These are phyloP conservation scores for Cinnamomum chago DNA, from an alignment of 164 flowering plant species.

Conservation along the genomic window DNA sequence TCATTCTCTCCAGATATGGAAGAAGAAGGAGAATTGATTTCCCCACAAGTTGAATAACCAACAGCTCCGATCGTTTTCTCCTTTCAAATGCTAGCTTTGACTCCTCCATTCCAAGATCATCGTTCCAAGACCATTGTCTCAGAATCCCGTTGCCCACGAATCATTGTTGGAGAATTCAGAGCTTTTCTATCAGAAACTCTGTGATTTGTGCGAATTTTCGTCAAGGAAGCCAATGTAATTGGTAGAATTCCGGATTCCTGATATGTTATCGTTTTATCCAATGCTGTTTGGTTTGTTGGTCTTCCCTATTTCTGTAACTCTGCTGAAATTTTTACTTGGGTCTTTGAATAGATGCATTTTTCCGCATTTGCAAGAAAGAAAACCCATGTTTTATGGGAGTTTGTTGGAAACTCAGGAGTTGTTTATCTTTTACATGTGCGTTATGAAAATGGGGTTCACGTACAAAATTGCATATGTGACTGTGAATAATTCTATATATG, in stretches of 20 bases:
- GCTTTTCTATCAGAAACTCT: constrained; percentile 23
- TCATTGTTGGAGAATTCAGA: constrained; percentile 4
- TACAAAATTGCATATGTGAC: too few relatives aligned
- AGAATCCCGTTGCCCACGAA: neutral
- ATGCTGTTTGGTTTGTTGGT: neutral
- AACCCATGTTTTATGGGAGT: neutral
- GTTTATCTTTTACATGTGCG: too few relatives aligned
- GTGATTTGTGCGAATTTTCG: constrained; percentile 12
- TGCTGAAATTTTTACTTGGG: neutral
- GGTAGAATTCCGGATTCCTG: neutral
- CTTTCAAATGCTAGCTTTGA: neutral
- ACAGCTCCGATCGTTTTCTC: neutral
- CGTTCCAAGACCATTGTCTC: neutral
- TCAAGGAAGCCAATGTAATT: constrained; percentile 28
- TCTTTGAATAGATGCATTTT: neutral
- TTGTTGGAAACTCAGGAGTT: neutral
- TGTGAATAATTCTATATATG: too few relatives aligned
- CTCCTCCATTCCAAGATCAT: neutral
- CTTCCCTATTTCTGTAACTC: neutral
- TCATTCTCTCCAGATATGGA: neutral
- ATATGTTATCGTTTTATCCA: neutral
- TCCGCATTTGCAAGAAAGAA: neutral
- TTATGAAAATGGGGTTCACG: too few relatives aligned
- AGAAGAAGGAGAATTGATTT: neutral
- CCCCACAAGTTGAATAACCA: neutral